Conservation (phyloP, 2,329 filamentous ascomycete genomes). For the Trichoderma lentiforme region DNA sequence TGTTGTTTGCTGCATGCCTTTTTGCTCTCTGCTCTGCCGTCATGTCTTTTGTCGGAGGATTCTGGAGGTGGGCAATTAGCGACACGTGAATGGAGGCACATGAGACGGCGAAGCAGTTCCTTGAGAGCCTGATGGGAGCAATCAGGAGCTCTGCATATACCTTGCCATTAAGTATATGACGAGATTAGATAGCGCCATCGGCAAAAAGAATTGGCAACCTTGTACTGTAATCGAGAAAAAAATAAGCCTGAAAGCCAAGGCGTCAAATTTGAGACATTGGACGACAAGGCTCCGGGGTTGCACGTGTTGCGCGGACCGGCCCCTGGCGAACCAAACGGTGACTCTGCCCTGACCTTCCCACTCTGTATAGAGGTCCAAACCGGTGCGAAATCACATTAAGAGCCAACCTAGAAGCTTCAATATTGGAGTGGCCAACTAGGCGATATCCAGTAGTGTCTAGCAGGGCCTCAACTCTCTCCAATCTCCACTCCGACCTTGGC, state of each 20-base stretch:
- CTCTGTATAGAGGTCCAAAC: background rate
- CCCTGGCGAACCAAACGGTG: background rate
- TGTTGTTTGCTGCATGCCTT: background rate
- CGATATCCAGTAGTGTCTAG: background rate
- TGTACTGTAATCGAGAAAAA: background rate
- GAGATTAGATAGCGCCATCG: background rate
- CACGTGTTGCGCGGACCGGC: background rate
- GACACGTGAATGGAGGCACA: background rate
- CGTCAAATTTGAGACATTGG: background rate
- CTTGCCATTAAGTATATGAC: background rate
- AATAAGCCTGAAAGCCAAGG: background rate
- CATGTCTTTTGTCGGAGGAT: background rate
- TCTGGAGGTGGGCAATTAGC: background rate
- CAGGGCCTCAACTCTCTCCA: background rate
- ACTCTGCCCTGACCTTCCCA: background rate
- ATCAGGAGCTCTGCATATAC: background rate
- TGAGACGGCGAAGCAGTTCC: background rate
- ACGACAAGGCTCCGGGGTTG: slow-evolving; percentile 3
- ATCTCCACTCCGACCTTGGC: background rate
- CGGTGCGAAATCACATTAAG: background rate
- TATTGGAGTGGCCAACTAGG: background rate
- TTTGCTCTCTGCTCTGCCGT: background rate
- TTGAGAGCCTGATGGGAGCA: background rate
- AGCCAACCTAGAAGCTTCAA: background rate
- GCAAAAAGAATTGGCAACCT: background rate